Percentiles rank a stretch among this genome's conserved stretches.
Conservation (phyloP, 139 green algal genomes). For the Diplosphaera chodatii region DNA sequence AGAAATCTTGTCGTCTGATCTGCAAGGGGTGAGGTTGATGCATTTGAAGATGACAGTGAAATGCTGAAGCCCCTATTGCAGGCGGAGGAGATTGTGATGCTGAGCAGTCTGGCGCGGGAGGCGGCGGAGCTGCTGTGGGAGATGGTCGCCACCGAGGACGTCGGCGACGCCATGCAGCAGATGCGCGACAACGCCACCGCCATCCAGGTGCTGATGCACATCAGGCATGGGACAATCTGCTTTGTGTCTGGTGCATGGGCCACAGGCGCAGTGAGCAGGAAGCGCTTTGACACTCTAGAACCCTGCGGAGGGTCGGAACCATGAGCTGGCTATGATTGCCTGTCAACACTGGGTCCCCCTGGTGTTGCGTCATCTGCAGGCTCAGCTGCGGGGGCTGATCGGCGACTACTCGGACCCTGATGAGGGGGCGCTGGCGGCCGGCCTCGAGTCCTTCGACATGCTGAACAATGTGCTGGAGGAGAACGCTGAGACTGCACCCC, state of each 20-base stretch:
- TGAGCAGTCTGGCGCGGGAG: slow-evolving; percentile 30
- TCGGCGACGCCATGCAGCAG: slow-evolving; percentile 22
- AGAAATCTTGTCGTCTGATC: too few species aligned
- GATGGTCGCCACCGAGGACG: slow-evolving; percentile 47
- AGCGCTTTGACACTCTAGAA: background rate
- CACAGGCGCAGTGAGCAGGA: background rate
- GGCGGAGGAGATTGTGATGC: slow-evolving; percentile 34
- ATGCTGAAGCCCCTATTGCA: slow-evolving; percentile 4
- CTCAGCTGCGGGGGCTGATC: slow-evolving; percentile 48
- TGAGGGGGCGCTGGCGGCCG: slow-evolving; percentile 17
- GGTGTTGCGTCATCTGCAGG: slow-evolving; percentile 6
- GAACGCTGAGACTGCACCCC: slow-evolving; percentile 4
- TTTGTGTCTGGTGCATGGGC: background rate
- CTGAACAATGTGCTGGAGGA: slow-evolving; percentile 24
- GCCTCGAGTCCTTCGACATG: slow-evolving; percentile 40
- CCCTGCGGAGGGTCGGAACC: background rate
- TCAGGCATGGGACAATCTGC: background rate
- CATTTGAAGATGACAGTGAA: background rate
- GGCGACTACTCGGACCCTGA: slow-evolving; percentile 36
- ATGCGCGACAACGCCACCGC: slow-evolving; percentile 36
- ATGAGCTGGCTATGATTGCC: background rate
- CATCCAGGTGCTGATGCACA: too few species aligned
- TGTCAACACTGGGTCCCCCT: too few species aligned
- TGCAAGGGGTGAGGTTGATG: too few species aligned
- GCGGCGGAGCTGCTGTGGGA: slow-evolving; percentile 50